These are phyloP conservation scores for Claviceps africana DNA, from an alignment of 2,329 filamentous ascomycete genomes.

Conservation along the genomic window DNA sequence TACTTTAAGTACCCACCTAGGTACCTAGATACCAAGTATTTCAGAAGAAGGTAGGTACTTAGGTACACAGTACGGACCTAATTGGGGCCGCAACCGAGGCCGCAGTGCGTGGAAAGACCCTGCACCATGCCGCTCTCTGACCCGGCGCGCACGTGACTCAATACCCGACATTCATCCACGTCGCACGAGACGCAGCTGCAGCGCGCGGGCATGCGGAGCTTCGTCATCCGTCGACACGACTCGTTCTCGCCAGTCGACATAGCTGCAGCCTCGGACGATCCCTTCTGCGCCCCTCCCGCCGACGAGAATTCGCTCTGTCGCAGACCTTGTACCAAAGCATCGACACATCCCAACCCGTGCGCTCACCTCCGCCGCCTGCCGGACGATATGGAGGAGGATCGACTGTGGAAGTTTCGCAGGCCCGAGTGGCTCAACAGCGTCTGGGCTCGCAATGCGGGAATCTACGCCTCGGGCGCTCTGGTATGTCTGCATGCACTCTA, in stretches of 20 bases:
- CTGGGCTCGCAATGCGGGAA: conserved; percentile 48
- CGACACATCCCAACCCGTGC: too few species aligned
- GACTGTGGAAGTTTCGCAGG: conserved; percentile 52
- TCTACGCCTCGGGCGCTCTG: conserved; percentile 49
- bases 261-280: neutral
- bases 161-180: neutral
- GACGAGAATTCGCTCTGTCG: neutral
- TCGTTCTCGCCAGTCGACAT: neutral
- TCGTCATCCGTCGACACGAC: neutral
- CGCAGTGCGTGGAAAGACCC: neutral
- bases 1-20: too few species aligned
- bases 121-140: neutral
- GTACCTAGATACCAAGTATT: too few species aligned
- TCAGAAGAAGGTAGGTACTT: too few species aligned
- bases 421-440: conserved; percentile 54
- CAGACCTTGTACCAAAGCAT: neutral
- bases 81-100: too few species aligned
- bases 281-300: neutral
- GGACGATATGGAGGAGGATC: conserved; percentile 50
- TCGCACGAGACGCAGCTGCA: neutral
- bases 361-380: too few species aligned
- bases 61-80: too few species aligned
- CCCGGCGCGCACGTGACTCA: neutral
- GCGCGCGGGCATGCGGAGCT: neutral
- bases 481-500: conserved; percentile 27